Conservation (phyloP, 2,329 filamentous ascomycete species). For the Clarireedia monteithiana region DNA sequence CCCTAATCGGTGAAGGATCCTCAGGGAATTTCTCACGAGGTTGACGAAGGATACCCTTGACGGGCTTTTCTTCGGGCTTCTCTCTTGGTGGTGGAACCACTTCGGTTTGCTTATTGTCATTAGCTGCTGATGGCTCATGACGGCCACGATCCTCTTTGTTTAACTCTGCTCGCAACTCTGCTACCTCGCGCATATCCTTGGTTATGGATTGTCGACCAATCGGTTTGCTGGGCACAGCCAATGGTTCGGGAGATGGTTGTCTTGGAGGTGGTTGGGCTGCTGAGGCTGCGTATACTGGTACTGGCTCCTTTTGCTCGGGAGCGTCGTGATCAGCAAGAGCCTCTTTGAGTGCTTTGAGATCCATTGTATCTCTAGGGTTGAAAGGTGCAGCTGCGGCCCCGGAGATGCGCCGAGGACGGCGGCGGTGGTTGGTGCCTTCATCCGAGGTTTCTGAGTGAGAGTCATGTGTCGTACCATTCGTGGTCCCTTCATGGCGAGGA, state of each 20-base stretch:
- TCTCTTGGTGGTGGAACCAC: slow-evolving; percentile 63
- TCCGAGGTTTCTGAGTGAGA: slow-evolving; percentile 23
- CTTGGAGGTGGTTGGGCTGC: not conserved
- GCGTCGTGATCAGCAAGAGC: slow-evolving; percentile 23
- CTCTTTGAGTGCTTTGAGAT: slow-evolving; percentile 27
- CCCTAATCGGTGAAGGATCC: slow-evolving; percentile 71
- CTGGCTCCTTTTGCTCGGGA: slow-evolving; percentile 13
- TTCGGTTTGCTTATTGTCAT: slow-evolving; percentile 31
- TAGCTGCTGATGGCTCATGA: slow-evolving; percentile 16
- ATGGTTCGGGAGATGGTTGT: slow-evolving; percentile 8
- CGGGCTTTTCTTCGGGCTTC: slow-evolving; percentile 56
- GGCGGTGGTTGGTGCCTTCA: slow-evolving; percentile 13
- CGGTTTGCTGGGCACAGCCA: slow-evolving; percentile 10
- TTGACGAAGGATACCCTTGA: slow-evolving; percentile 79
- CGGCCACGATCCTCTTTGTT: slow-evolving; percentile 16
- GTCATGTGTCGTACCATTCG: slow-evolving; percentile 14
- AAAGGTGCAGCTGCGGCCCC: slow-evolving; percentile 20
- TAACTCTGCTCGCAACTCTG: slow-evolving; percentile 21
- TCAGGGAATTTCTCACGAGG: slow-evolving; percentile 82
- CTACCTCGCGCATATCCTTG: slow-evolving; percentile 19
- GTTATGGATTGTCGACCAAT: slow-evolving; percentile 15
- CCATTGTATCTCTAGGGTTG: slow-evolving; percentile 29
- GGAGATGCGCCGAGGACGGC: slow-evolving; percentile 16
- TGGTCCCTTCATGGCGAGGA: slow-evolving; percentile 13
- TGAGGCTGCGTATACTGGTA: not conserved